phyloP scores from a whole-genome alignment of 75 land plant genomes.

The Pinus albicaulis region DNA sequence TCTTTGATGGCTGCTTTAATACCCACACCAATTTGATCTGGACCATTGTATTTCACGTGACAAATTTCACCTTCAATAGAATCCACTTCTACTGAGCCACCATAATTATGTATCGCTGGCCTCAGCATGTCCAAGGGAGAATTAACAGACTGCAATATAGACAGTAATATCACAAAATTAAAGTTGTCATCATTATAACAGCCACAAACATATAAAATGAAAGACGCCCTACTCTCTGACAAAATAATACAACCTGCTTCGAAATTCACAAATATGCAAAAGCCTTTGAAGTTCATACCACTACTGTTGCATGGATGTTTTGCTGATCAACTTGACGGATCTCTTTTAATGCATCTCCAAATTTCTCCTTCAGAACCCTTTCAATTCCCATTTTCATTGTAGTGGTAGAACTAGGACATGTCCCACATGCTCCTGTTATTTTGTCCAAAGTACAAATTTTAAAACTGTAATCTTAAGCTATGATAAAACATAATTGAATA shows the following conservation, averaged over 20 bases:
- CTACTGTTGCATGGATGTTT: conserved; percentile 49
- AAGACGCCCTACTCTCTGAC: too few species aligned
- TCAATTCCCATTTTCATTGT: conserved; percentile 99
- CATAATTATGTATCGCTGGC: conserved; percentile 89
- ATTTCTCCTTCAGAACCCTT: conserved; percentile 87
- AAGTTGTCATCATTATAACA: background rate
- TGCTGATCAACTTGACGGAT: conserved; percentile 81
- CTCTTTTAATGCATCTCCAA: conserved; percentile 85
- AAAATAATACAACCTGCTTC: too few species aligned
- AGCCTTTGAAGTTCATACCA: conserved; percentile 34
- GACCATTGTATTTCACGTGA: conserved; percentile 74
- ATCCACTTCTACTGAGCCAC: conserved; percentile 85
- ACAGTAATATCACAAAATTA: background rate
- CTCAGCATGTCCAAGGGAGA: conserved; percentile 84
- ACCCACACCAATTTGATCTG: conserved; percentile 89
- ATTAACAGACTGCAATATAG: conserved; percentile 67
- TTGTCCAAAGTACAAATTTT: background rate
- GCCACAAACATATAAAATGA: background rate
- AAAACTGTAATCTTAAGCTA: background rate
- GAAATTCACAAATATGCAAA: conserved; percentile 3
- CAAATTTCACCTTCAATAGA: conserved; percentile 73
- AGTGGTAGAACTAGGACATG: conserved; percentile 94
- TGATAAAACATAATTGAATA: background rate
- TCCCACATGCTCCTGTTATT: conserved; percentile 85
- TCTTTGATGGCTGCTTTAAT: conserved; percentile 97